Base-by-base conservation (phyloP, 2,329 filamentous ascomycete species). In the Leptographium flavum region DNA sequence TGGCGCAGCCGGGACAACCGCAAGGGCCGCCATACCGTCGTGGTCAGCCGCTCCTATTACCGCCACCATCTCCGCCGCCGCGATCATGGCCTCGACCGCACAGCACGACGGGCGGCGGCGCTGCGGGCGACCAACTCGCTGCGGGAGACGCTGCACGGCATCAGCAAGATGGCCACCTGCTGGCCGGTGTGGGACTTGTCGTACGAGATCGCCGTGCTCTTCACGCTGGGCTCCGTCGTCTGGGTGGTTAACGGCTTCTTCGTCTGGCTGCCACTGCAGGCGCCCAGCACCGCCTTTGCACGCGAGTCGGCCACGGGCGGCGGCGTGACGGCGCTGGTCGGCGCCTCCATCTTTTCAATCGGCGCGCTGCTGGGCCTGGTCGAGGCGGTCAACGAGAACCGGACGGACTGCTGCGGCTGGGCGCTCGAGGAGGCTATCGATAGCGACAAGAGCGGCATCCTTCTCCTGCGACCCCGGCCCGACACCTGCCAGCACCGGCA, bases 361-460 rank as follows among this genome's bases (percentile, higher is more conserved):
- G 79, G 79, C 0, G 76, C 74, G 31, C 55, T 83, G 1, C 58
- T 83, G 2, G 63, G 83, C 23, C 65, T 83, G 58, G 61, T 81
- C 2, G 80, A 84, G 57, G 79, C 79, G 4, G 66, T 82, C n/a
- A 84, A 84, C 55, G 75, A 78, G 54, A 76, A 81, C 53, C 64
- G 71, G 13, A 63, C 70, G 0, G 75, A 72, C 13, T 84, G 79
- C 56, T 83, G 83, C 55, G 79, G 80, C 4, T 84, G 78, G 78
- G 79, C 79, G 0, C 53, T 83, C 1, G 72, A 81, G 51, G 65
- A 66, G 21, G 65, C 65, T 0, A 35, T 73, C 2, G 42, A 15
- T n/a, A 63, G 63, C 35, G 56, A 57, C 40, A 54, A 51, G 37
- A 42, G 31, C 40, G 41, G 15, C 45, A 36, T 21, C 25, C 39